Evolutionary conservation across 805 yeast genomes (phyloP), one percentile per base, ranked within the genome.

Genomic region (Blastobotrys muscicola): DNA sequence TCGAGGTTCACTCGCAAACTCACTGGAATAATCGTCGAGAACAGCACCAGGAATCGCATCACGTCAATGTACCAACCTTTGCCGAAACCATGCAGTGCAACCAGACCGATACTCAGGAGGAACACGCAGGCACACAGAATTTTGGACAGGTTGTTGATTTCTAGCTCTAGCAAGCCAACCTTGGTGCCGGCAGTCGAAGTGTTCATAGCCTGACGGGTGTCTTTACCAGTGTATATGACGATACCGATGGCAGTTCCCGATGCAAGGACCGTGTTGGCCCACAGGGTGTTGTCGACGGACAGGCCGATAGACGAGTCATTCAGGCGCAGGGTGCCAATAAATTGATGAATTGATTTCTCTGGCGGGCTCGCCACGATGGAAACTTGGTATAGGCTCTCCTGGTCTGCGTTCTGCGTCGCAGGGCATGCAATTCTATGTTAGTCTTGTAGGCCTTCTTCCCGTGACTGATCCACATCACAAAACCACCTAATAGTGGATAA

Each of bases 181-280:
- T 92, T 92, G 10, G 85, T 94, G 16, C 89, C 86, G 2, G 94
- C 75, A 47, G 72, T 72, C 1, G 95, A 80, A 1, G 97, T 90
- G 63, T 94, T 94, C 82, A 89, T 75, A 16, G 94, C 84, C 66
- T 89, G 97, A 50, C 98, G 78, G 0, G 98, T 94, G 56, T 92
- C 97, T 31, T 66, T 63, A 14, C 99, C 99, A 0, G 97, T 90
- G 61, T 87, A 92, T 2, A 87, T 70, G 11, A 92, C 77, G 53
- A 90, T 79, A 1, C 95, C 98, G 39, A 89, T 69, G 6, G 94
- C 92, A 2, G 85, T 75, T 10, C 97, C 97, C 0, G 95, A 84
- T 0, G 98, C 97, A 11, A 94, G 69, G 1, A 94, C 97, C 0
- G 99, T 92, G 60, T 92, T 92, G 10, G 97, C 97, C 99, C 99